Conservation (phyloP, 2,329 filamentous ascomycete species). For the Penicillium sp. region DNA sequence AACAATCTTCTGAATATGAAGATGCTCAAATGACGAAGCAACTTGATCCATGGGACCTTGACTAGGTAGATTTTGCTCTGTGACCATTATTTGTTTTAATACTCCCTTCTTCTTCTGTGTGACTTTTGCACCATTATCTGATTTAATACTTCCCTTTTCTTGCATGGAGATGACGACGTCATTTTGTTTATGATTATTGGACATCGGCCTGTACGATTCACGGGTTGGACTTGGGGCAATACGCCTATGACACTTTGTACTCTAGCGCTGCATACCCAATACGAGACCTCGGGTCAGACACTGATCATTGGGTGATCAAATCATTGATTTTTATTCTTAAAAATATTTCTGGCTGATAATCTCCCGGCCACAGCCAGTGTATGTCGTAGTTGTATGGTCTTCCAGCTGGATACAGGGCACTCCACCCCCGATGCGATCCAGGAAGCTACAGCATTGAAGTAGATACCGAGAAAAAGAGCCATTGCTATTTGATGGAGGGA, state of each 20-base stretch:
- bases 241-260: constrained; percentile 3
- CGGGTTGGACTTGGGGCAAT: not conserved
- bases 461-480: not conserved
- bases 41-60: constrained; percentile 31
- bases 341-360: not conserved
- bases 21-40: constrained; percentile 18
- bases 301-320: not conserved
- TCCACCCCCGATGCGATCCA: not conserved
- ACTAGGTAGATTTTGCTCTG: constrained; percentile 9
- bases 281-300: not conserved
- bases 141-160: constrained; percentile 16
- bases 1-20: constrained; percentile 27
- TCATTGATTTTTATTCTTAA: not conserved
- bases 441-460: not conserved
- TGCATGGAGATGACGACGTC: constrained; percentile 11
- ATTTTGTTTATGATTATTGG: constrained; percentile 2
- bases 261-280: constrained; percentile 21
- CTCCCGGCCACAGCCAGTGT: not conserved
- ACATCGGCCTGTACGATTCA: not conserved
- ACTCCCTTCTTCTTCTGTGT: constrained; percentile 3
- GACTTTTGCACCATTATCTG: constrained; percentile 1
- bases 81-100: not conserved
- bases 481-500: constrained; percentile 4
- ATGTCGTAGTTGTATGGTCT: not conserved
- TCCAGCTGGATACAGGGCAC: not conserved